A percentile compares a stretch with the other conserved stretches of the same genome.
Evolutionary conservation across 306 rosid genomes (phyloP).

Genomic region (Cucumis cinereus): DNA sequence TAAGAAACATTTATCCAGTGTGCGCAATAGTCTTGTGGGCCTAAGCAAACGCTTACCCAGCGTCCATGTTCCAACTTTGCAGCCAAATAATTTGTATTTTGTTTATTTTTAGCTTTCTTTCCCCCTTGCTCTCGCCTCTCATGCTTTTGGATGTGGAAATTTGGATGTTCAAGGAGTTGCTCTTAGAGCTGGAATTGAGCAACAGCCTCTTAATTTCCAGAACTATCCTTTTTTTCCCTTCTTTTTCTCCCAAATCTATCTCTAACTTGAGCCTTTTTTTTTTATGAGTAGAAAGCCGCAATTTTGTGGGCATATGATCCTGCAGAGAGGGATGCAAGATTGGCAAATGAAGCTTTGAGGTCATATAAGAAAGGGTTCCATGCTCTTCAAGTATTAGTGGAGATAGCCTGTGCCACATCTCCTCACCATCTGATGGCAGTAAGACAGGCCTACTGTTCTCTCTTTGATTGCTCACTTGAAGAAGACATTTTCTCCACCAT

Average conservation of each 20-base stretch:
- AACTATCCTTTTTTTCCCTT: neutral
- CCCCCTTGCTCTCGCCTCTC: too few species aligned
- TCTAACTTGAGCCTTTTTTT: neutral
- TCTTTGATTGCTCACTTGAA: slow-evolving; percentile 66
- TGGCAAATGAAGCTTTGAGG: slow-evolving; percentile 48
- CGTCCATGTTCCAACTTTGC: neutral
- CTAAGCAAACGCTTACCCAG: too few species aligned
- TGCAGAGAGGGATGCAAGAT: slow-evolving; percentile 66
- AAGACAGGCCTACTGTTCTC: slow-evolving; percentile 61
- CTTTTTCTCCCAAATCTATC: neutral
- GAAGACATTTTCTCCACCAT: slow-evolving; percentile 61
- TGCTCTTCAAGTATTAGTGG: slow-evolving; percentile 49
- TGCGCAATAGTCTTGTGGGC: too few species aligned
- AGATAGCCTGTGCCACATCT: slow-evolving; percentile 78
- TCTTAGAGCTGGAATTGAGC: neutral
- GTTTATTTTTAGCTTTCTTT: neutral
- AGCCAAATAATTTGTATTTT: neutral
- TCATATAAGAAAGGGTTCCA: slow-evolving; percentile 28
- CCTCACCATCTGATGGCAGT: slow-evolving; percentile 79
- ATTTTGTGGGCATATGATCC: slow-evolving; percentile 68
- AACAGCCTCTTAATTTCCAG: neutral
- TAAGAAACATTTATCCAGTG: too few species aligned
- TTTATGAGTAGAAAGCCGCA: slow-evolving; percentile 51
- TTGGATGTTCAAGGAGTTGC: neutral
- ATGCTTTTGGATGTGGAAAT: neutral